phyloP scores from a whole-genome alignment of 2,329 filamentous ascomycete species.

The Pestalotiopsis sp. region DNA sequence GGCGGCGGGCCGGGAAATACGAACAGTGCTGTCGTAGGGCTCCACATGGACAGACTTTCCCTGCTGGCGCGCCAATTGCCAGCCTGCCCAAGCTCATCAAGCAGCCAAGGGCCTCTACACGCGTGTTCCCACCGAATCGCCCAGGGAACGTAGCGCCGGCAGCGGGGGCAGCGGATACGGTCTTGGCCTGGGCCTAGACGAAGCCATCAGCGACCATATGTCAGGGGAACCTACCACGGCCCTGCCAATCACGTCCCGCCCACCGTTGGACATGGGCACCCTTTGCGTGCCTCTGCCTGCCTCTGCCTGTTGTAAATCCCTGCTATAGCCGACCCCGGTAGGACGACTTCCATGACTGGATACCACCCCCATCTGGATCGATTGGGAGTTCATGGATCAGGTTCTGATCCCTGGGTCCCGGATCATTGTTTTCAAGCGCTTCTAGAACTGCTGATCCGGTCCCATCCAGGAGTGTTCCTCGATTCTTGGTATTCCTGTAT shows the following conservation, averaged over 20 bases:
- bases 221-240: background rate
- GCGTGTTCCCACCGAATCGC: background rate
- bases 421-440: conserved; percentile 16
- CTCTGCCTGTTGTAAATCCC: background rate
- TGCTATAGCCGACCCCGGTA: background rate
- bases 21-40: background rate
- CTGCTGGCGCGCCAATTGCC: background rate
- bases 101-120: background rate
- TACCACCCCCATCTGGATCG: conserved; percentile 4
- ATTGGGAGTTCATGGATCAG: conserved; percentile 11
- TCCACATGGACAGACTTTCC: background rate
- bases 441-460: conserved; percentile 23
- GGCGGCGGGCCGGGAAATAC: conserved; percentile 9
- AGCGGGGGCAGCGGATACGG: conserved; percentile 1
- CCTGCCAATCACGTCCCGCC: background rate
- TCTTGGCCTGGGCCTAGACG: background rate
- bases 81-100: background rate
- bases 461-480: conserved; percentile 4
- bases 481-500: conserved; percentile 2
- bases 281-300: background rate
- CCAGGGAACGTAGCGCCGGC: conserved; percentile 1
- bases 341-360: background rate
- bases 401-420: conserved; percentile 21
- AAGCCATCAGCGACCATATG: background rate
- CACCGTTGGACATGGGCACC: background rate